Base-by-base conservation (phyloP, 108 stramenopile species). In the Seminavis robusta region DNA sequence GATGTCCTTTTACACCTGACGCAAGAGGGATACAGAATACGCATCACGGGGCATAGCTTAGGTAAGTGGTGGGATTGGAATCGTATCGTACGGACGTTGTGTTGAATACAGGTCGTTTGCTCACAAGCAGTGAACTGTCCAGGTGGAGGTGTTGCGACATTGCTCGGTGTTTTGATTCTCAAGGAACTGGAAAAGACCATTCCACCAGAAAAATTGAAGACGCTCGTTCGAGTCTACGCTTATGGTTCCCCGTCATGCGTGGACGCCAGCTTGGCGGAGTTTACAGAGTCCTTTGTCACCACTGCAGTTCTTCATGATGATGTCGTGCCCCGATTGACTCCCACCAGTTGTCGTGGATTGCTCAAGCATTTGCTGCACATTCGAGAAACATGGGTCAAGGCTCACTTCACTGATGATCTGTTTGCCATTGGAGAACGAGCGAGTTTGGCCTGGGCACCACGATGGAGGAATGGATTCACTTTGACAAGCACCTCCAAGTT, bases 191-290 rank as follows among this genome's bases (percentile, higher is more conserved):
- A 16, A 27, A 16, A 11, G 21, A 26, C 40, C 10, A 15, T 38
- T 24, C 47, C 13, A 24, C 39, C 15, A 47, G 32, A 9, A 49
- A 67, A n/a, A 45, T 53, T 43, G 76, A 80, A 25, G 79, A 77
- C 24, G 39, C 1, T 17, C 26, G 21, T 0, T 37, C 73, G 79
- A 10, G 94, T 95, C 2, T 90, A 93, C 59, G 83, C 84, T 6
- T 95, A 95, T 61, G 94, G 90, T 6, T 78, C 94, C 6, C 94
- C 96, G 16, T 88, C 96, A 19, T 96, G 96, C 69, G 81, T 88
- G 10, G 92, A 94, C 66, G 79, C 80, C 24, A 76, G 55, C 36
- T 65, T 97, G 15, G 84, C 96, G 21, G 84, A 82, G 16, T 79
- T 69, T 34, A 75, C 80, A 0, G 57, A 76, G 45, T 54, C 63